A percentile compares a stretch with the other conserved stretches of the same genome.
phyloP scores from a whole-genome alignment of 2,329 filamentous ascomycete species.

The Calonectria hongkongensis region DNA sequence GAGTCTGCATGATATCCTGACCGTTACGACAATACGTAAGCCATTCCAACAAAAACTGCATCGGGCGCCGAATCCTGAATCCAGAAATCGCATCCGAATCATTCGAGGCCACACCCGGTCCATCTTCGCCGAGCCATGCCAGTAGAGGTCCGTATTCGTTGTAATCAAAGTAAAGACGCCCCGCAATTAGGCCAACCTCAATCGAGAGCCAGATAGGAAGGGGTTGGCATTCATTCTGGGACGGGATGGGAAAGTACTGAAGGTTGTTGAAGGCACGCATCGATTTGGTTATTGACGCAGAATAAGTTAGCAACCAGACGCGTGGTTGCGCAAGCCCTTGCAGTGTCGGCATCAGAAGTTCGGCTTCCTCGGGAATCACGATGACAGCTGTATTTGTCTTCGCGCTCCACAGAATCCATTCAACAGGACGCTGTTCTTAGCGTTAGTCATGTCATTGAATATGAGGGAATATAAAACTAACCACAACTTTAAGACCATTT shows the following conservation, averaged over 20 bases:
- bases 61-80: conserved; percentile 47
- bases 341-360: conserved; percentile 70
- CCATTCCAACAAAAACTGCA: conserved; percentile 73
- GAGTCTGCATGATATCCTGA: conserved; percentile 74
- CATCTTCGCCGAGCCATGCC: neutral
- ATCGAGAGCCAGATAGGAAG: conserved; percentile 72
- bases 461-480: neutral
- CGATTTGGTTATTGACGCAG: conserved; percentile 74
- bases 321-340: conserved; percentile 38
- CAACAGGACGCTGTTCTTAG: conserved; percentile 66
- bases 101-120: conserved; percentile 39
- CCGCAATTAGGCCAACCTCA: conserved; percentile 77
- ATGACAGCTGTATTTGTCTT: conserved; percentile 70
- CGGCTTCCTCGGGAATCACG: conserved; percentile 78
- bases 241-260: conserved; percentile 71
- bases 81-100: neutral
- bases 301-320: conserved; percentile 70
- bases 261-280: conserved; percentile 77
- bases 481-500: neutral
- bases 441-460: neutral
- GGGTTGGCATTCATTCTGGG: conserved; percentile 61
- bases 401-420: conserved; percentile 77
- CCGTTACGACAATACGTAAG: conserved; percentile 70
- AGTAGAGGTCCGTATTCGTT: conserved; percentile 63
- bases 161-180: conserved; percentile 76